phyloP scores from a whole-genome alignment of 805 yeast genomes.

The Starmerella etchellsii region DNA sequence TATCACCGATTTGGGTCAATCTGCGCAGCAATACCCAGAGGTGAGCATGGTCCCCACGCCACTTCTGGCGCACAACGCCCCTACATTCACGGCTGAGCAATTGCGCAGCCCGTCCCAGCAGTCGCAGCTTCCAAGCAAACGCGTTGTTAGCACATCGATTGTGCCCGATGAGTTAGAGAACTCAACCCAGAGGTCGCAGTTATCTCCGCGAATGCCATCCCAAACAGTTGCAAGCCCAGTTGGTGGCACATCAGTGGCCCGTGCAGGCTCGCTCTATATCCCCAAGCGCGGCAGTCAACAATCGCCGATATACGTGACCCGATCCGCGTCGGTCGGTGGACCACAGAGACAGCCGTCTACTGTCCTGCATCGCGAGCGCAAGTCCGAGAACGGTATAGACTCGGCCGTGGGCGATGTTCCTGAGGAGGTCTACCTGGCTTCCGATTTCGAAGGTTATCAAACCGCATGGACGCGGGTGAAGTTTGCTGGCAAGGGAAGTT shows the following conservation, averaged over 20 bases:
- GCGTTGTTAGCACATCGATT: conserved; percentile 6
- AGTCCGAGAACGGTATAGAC: conserved; percentile 1
- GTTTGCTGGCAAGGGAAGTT: conserved; percentile 32
- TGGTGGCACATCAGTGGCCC: background rate
- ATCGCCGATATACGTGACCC: conserved; percentile 1
- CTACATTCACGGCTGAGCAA: background rate
- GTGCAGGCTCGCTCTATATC: conserved; percentile 12
- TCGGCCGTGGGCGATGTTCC: conserved; percentile 9
- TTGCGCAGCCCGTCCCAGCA: background rate
- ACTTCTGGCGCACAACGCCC: background rate
- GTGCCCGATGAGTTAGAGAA: conserved; percentile 7
- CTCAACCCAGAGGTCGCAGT: background rate
- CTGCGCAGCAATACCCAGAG: background rate
- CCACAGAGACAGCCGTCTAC: conserved; percentile 19
- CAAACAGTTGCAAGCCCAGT: too few relatives aligned
- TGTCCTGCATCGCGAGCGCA: conserved; percentile 17
- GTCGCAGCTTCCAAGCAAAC: too few relatives aligned
- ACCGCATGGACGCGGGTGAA: conserved; percentile 19
- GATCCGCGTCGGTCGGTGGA: conserved; percentile 19
- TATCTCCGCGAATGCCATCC: background rate
- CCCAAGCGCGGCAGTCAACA: conserved; percentile 14
- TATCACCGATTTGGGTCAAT: background rate
- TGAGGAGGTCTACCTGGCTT: conserved; percentile 17
- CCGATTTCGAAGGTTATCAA: conserved; percentile 1
- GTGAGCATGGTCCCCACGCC: conserved; percentile 11